Evolutionary conservation across 345 rosid genomes (phyloP), one percentile per base, ranked within the genome.

Genomic region (Turnera subulata): DNA sequence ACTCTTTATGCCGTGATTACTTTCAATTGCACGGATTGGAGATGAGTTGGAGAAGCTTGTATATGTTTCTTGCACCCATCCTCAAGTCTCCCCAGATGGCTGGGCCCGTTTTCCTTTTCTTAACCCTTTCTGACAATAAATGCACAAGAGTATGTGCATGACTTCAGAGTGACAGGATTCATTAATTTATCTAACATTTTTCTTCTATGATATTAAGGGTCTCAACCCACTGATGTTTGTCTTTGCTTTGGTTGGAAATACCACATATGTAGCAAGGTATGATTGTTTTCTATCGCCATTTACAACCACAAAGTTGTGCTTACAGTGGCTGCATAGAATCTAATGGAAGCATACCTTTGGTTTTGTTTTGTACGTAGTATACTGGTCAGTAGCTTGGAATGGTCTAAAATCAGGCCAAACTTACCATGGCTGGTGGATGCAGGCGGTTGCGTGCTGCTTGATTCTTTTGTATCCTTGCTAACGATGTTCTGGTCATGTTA

Each of bases 351-450:
- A n/a, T n/a, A n/a, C n/a, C n/a, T n/a, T n/a, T n/a, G n/a, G n/a
- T 29, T 29, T 29, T 29, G 35, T 51, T 14, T 53, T 35, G 37
- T 61, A 25, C 25, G 11, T 71, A 89, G 94, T 73, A 85, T 89
- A 56, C 82, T 89, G 40, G 80, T 89, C 47, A 65, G 65, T 63
- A 84, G 87, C 54, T 6, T 77, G 35, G 84, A 84, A 50, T 85
- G 94, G 96, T 61, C 72, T 50, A 76, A 64, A 68, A 62, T 89
- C 66, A 76, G 64, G 60, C 84, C 91, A 16, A 89, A 89, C 76
- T 67, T 85, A 50, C 96, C 94, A 15, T 85, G 96, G 94, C 77
- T 89, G 52, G 93, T 79, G 44, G 96, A 89, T 74, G 96, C 94
- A 24, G 83, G 81, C 63, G 96, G 93, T 19, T 85, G 96, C 18